Conservation (phyloP, 1,284 basidiomycete species). For the Anthracocystis panici-leucophaei region DNA sequence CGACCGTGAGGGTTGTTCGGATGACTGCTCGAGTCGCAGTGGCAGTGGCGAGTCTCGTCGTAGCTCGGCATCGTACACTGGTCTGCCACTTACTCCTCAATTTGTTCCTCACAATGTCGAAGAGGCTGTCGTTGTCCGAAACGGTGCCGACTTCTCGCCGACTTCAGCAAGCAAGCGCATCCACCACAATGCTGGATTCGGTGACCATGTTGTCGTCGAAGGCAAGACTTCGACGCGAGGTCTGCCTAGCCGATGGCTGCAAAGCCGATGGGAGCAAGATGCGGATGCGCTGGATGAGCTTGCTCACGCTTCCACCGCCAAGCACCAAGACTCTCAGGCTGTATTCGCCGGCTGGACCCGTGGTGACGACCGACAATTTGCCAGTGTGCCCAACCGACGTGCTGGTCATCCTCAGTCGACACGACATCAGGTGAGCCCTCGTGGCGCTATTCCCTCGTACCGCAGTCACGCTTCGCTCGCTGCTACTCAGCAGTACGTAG, state of each 20-base stretch:
- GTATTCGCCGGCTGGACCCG: slow-evolving; percentile 6
- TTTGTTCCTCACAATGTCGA: slow-evolving; percentile 45
- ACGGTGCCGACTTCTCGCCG: slow-evolving; percentile 26
- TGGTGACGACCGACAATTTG: slow-evolving; percentile 20
- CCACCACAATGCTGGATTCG: slow-evolving; percentile 11
- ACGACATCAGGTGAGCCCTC: slow-evolving; percentile 6
- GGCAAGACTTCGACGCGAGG: slow-evolving; percentile 23
- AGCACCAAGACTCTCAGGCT: slow-evolving; percentile 13
- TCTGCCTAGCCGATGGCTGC: slow-evolving; percentile 38
- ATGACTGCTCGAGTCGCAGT: slow-evolving; percentile 54
- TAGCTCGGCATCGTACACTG: slow-evolving; percentile 59
- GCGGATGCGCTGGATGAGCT: slow-evolving; percentile 12
- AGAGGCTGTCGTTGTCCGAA: slow-evolving; percentile 7
- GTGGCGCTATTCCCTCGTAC: slow-evolving; percentile 30
- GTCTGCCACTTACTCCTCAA: slow-evolving; percentile 57
- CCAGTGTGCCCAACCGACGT: slow-evolving; percentile 21
- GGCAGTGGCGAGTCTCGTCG: slow-evolving; percentile 48
- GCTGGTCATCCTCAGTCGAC: slow-evolving; percentile 4
- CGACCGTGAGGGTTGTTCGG: slow-evolving; percentile 42
- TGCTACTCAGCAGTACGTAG: slow-evolving; percentile 24
- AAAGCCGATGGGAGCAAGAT: slow-evolving; percentile 39
- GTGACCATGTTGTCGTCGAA: slow-evolving; percentile 13
- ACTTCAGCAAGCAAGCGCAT: slow-evolving; percentile 31
- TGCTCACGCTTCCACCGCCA: slow-evolving; percentile 6
- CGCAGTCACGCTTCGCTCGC: slow-evolving; percentile 25